Base-by-base conservation (phyloP, 495 filamentous ascomycete genomes). In the Ramalina peruviana region DNA sequence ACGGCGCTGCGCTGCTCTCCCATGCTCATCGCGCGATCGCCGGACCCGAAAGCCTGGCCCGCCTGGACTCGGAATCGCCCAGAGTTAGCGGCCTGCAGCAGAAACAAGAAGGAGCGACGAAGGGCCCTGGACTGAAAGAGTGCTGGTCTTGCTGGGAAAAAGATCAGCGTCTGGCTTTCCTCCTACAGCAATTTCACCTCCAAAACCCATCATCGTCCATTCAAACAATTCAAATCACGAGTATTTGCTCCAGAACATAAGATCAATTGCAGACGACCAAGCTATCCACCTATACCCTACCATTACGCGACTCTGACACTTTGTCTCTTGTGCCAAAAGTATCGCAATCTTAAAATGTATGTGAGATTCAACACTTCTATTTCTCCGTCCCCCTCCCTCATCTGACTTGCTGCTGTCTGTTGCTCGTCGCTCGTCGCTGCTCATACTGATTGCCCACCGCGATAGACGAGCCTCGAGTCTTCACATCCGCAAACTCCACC, bases 41-140 rank as follows among this genome's bases (percentile, higher is more conserved):
- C 53, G 51, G 51, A 38, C 50, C 53, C 53, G 53, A 56, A 46
- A 51, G 50, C 43, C 54, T 56, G 47, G 53, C 48, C 53, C 45
- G 15, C 41, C 26, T 25, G 42, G 40, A 56, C 45, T 52, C 43
- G 54, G 42, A 45, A 45, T 23, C 40, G 40, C 40, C 40, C 21
- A 41, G 40, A 19, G 9, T 15, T 41, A 25, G 10, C 15, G 9
- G 40, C 40, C 40, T 19, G 40, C 40, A 17, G 21, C 17, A 41
- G 17, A 23, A 17, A 17, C 16, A 23, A 41, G 40, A 17, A 17
- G 21, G 40, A 41, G 40, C 40, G 17, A 41, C 9, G 5, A 3
- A 6, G 9, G 11, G 40, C 9, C 9, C 40, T 23, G 9, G 17
- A 41, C 16, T 19, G 16, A n/a, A 19, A 23, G 21, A 42, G 9